Evolutionary conservation across 2,329 filamentous ascomycete genomes (phyloP), one percentile per base, ranked within the genome.

Genomic region (Colletotrichum lindemuthianum): DNA sequence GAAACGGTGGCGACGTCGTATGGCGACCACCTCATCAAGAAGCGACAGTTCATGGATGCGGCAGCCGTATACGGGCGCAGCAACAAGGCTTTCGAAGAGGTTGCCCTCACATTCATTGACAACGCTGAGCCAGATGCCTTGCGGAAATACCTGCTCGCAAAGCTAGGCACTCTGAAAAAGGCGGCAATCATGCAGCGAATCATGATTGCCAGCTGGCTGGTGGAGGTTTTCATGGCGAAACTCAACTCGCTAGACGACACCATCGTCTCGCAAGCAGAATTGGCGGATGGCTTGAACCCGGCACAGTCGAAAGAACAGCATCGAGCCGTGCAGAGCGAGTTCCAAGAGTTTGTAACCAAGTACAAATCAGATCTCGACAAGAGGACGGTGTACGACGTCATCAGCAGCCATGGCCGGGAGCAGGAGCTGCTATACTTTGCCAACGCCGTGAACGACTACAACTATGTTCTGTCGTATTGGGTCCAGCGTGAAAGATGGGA

Each of bases 191-290:
- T 99, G 94, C 96, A 99, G 77, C 85, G 95, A 63, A 91, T 92
- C 68, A 97, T 99, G 93, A 89, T 98, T 69, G 92, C 95, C 2
- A 94, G 91, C 69, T 99, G 96, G 96, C 85, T 99, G 47, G 85
- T 97, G 9, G 96, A 99, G 76, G 86, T 98, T 2, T 99, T 95
- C 77, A 99, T 99, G 93, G 92, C 93, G 6, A 97, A 97, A 77
- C 85, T 99, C 45, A 97, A 99, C 74, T 90, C 92, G 3, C 84
- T 99, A 4, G 96, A 99, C 73, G 96, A 99, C 76, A 94, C 92
- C 3, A 95, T 98, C 68, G 91, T 94, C 43, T 96, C 94, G 0
- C 92, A 92, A 71, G 92, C 93, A 0, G 93, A 97, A 74, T 79
- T 95, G 24, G 86, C 88, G 1, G 92, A 93, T 67, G 88, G 86